phyloP scores from a whole-genome alignment of 2,329 filamentous ascomycete species.

The Diaporthe aspalathi region DNA sequence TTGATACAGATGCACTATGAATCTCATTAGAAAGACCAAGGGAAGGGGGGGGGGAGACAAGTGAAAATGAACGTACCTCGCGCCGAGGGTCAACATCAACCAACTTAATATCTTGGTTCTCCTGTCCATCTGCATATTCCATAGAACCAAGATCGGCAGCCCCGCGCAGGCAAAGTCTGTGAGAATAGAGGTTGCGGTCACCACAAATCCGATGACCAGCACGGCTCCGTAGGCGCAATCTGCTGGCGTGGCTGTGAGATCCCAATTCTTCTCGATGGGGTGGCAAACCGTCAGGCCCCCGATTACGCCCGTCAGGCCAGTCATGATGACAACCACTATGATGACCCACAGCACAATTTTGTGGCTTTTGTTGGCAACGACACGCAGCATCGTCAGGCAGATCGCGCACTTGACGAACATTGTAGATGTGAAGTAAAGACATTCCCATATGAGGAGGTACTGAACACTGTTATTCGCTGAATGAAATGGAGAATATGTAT shows the following conservation, averaged over 20 bases:
- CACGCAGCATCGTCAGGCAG: slow-evolving; percentile 3
- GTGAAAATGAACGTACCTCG: background rate
- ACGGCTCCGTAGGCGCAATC: background rate
- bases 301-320: background rate
- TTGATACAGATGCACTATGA: background rate
- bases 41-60: too few relatives aligned
- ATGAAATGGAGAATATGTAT: background rate
- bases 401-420: slow-evolving; percentile 16
- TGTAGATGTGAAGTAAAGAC: slow-evolving; percentile 5
- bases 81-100: slow-evolving; percentile 12
- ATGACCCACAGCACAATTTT: background rate
- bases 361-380: background rate
- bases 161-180: slow-evolving; percentile 3
- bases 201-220: slow-evolving; percentile 2
- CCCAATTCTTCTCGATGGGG: slow-evolving; percentile 18
- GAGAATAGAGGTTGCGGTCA: slow-evolving; percentile 6
- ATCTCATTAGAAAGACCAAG: background rate
- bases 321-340: background rate
- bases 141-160: background rate
- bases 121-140: slow-evolving; percentile 26
- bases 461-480: background rate
- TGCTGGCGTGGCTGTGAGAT: background rate
- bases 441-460: slow-evolving; percentile 12
- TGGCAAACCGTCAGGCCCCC: slow-evolving; percentile 6
- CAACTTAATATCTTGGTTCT: slow-evolving; percentile 12